Base-by-base conservation (phyloP, 495 filamentous ascomycete species). In the Penicillium argentinense region DNA sequence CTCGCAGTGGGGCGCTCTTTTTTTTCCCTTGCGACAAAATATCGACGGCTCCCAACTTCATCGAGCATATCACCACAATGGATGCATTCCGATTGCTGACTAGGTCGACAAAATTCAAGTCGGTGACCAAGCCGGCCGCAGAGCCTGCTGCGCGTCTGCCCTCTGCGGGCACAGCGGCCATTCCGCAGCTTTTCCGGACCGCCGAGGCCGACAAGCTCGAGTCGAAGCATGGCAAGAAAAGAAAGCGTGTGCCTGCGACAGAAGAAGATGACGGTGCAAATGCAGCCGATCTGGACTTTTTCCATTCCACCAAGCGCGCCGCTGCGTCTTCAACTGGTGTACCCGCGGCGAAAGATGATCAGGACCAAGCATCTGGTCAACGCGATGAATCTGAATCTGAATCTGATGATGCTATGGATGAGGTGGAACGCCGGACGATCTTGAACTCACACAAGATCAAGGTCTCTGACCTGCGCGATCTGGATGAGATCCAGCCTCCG, bases 401-500 rank as follows among this genome's bases (percentile, higher is more conserved):
- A 30, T 60, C 56, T 9, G 58, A 60, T 18, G 63, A 66, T 28
- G 18, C 51, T 2, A 69, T 77, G 64, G 67, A 68, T 54, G 78
- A 85, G 54, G 84, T 85, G 40, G 83, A 92, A 47, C 81, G 87
- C 39, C 80, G 83, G 44, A 81, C 81, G 41, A 73, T 91, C n/a
- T 62, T 97, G 37, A 84, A 83, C 47, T 79, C 81, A 25, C 90
- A 98, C 63, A 87, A 91, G 56, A 74, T 97, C 51, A 97, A 97
- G 64, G 80, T 96, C 18, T 89, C 85, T 0, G 68, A 89, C 22
- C 70, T 95, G 32, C 77, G 72, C 22, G 72, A 74, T 49, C 42
- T 64, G 45, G 66, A 69, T 43, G 70, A 63, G 26, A 64, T 69
- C 23, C 59, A 55, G 23, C 62, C 42, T 45, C 63, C 13, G 61